Percentiles rank a stretch among this genome's conserved stretches.
phyloP scores from a whole-genome alignment of 2,329 filamentous ascomycete species.

The Thelonectria rubi region DNA sequence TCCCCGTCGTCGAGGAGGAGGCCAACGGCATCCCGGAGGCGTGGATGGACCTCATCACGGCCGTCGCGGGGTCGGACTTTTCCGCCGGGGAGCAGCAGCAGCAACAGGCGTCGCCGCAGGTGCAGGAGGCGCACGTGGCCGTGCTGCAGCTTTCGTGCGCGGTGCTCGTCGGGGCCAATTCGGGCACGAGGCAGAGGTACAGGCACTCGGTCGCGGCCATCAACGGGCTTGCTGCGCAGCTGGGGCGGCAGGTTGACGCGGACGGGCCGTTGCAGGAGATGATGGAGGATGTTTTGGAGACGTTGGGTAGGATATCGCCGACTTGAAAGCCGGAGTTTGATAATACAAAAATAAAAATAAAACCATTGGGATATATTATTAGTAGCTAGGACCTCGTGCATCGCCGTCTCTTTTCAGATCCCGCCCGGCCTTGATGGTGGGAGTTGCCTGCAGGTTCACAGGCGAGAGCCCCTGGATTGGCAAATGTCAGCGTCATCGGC shows the following conservation, averaged over 20 bases:
- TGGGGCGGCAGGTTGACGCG: constrained; percentile 47
- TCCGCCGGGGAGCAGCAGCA: constrained; percentile 41
- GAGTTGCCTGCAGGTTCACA: too few relatives aligned
- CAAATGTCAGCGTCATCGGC: constrained; percentile 27
- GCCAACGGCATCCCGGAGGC: constrained; percentile 56
- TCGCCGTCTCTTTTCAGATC: too few relatives aligned
- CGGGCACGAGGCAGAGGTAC: constrained; percentile 60
- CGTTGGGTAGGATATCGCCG: constrained; percentile 39
- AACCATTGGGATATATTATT: too few relatives aligned
- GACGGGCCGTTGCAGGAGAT: constrained; percentile 50
- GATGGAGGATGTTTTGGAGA: constrained; percentile 56
- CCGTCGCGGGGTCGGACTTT: constrained; percentile 58
- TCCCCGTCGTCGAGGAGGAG: constrained; percentile 61
- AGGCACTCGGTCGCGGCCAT: constrained; percentile 61
- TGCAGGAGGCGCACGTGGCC: constrained; percentile 62
- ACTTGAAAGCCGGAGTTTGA: constrained; percentile 12
- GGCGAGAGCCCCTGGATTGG: not conserved
- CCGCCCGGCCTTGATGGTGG: too few relatives aligned
- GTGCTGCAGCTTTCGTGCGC: constrained; percentile 64
- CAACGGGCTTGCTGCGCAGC: constrained; percentile 55
- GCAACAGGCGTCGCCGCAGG: constrained; percentile 21
- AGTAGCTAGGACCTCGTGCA: too few relatives aligned
- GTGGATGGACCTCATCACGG: constrained; percentile 66
- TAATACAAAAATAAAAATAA: too few relatives aligned
- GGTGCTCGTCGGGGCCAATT: constrained; percentile 57